Evolutionary conservation across 2,329 filamentous ascomycete genomes (phyloP).

Genomic region (Aspergillus sp.): DNA sequence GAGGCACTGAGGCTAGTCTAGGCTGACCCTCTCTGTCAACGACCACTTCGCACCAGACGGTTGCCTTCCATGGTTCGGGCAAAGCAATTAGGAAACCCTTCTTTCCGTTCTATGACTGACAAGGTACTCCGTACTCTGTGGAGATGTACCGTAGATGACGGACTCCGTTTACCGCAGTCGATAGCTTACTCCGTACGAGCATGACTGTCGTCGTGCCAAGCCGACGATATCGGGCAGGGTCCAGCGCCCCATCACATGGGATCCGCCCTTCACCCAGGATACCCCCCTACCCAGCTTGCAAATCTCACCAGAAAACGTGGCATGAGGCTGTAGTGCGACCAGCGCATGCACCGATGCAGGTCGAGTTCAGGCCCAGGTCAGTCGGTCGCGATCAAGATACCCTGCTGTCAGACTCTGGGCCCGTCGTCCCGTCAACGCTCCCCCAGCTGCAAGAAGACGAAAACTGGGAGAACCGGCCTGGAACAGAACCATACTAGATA

Average conservation of each 20-base stretch:
- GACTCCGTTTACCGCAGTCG: not conserved
- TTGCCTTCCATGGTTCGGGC: no score
- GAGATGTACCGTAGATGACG: not conserved
- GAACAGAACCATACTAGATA: no score
- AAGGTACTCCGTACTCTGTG: not conserved
- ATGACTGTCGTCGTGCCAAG: not conserved
- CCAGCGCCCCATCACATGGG: slow-evolving; percentile 2
- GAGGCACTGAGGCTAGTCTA: slow-evolving; percentile 2
- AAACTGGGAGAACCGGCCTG: no score
- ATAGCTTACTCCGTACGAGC: not conserved
- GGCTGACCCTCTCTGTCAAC: not conserved
- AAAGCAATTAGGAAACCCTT: no score
- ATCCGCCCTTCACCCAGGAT: not conserved
- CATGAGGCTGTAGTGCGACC: slow-evolving; percentile 13
- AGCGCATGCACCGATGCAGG: slow-evolving; percentile 13
- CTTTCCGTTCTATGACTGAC: not conserved
- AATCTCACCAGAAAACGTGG: slow-evolving; percentile 9
- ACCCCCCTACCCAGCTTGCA: not conserved
- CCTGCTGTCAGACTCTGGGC: slow-evolving; percentile 1
- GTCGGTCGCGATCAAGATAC: no score
- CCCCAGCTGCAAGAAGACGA: no score
- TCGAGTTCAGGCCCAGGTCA: slow-evolving; percentile 1
- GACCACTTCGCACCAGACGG: not conserved
- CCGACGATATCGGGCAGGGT: not conserved
- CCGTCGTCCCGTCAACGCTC: not conserved